These are phyloP conservation scores for Poa annua DNA, from an alignment of 176 grass and related monocot genomes.

Conservation along the genomic window DNA sequence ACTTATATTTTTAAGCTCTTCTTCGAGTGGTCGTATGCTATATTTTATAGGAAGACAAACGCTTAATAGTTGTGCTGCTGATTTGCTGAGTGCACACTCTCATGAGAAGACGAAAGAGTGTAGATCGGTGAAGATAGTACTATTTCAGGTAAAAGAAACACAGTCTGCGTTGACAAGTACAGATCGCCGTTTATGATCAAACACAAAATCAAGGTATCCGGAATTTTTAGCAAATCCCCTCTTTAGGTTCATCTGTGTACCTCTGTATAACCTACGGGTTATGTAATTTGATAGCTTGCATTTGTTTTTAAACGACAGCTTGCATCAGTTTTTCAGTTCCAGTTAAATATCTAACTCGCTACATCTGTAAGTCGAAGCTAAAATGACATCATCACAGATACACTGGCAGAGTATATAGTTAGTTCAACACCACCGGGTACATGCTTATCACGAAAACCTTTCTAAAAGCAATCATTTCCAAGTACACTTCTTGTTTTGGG, in stretches of 20 bases:
- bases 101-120: constrained; percentile 31
- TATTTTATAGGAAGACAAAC: background rate
- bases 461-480: constrained; percentile 33
- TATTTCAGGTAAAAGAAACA: constrained; percentile 31
- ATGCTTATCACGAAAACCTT: constrained; percentile 13
- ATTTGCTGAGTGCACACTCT: constrained; percentile 25
- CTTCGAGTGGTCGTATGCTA: background rate
- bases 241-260: background rate
- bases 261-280: background rate
- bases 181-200: background rate
- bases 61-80: constrained; percentile 2
- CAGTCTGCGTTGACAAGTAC: background rate
- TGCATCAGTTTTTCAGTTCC: background rate
- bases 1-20: background rate
- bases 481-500: background rate
- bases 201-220: background rate
- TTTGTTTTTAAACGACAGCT: background rate
- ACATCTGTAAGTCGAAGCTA: background rate
- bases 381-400: background rate
- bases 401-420: constrained; percentile 4
- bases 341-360: background rate
- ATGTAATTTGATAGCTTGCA: background rate
- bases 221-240: background rate
- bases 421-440: background rate
- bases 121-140: background rate